Evolutionary conservation across 352 stramenopile species (phyloP).

Genomic region (Phytophthora cactorum): DNA sequence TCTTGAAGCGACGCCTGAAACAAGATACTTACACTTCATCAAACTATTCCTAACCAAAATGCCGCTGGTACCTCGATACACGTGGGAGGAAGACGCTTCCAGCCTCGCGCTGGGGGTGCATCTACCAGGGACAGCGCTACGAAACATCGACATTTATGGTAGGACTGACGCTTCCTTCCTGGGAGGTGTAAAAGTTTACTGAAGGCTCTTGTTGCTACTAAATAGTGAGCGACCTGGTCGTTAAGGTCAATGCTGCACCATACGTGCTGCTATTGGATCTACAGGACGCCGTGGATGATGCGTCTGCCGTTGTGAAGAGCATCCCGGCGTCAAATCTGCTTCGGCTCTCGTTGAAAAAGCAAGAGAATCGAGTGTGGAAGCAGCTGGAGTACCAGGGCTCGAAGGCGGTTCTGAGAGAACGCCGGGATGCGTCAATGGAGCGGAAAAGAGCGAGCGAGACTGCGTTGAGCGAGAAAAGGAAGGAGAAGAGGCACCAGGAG

Average conservation of each 20-base stretch:
- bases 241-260: constrained; percentile 82
- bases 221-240: constrained; percentile 74
- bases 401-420: constrained; percentile 48
- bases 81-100: constrained; percentile 65
- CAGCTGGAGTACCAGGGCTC: constrained; percentile 43
- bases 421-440: constrained; percentile 67
- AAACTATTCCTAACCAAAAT: constrained; percentile 38
- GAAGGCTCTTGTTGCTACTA: not conserved
- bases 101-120: constrained; percentile 60
- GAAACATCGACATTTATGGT: constrained; percentile 78
- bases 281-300: constrained; percentile 58
- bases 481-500: constrained; percentile 62
- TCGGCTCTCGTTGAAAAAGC: constrained; percentile 58
- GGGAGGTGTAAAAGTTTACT: not conserved
- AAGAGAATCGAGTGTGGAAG: constrained; percentile 44
- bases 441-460: constrained; percentile 55
- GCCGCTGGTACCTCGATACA: constrained; percentile 69
- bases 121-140: constrained; percentile 53
- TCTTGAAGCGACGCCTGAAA: constrained; percentile 26
- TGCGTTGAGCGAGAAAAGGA: constrained; percentile 49
- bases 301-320: constrained; percentile 54
- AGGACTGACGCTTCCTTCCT: not conserved
- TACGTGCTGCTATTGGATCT: constrained; percentile 84
- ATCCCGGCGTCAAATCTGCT: constrained; percentile 46
- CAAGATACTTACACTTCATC: constrained; percentile 21